Percentiles rank a stretch among this genome's conserved stretches.
Conservation (phyloP, 108 stramenopile genomes). For the Nitzschia sp. region DNA sequence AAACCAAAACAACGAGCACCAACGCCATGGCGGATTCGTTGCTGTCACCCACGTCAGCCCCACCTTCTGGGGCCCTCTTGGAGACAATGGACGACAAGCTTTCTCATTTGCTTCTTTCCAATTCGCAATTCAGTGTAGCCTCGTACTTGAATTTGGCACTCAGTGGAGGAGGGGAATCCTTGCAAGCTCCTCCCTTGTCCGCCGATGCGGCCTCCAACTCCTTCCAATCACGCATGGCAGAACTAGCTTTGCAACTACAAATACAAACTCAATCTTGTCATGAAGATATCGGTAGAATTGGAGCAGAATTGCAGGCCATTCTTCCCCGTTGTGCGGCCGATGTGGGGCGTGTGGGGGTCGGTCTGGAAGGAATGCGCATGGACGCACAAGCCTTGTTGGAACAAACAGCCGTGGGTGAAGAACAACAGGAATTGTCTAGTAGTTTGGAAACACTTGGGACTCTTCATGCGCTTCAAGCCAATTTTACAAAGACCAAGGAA, state of each 20-base stretch:
- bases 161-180: not conserved
- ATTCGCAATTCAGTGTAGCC: slow-evolving; percentile 66
- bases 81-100: slow-evolving; percentile 45
- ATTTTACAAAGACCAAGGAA: slow-evolving; percentile 59
- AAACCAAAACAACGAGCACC: no score
- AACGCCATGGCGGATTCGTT: slow-evolving; percentile 11
- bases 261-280: slow-evolving; percentile 78
- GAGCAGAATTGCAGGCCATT: slow-evolving; percentile 80
- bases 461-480: slow-evolving; percentile 69
- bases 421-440: slow-evolving; percentile 43
- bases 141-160: slow-evolving; percentile 75
- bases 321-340: slow-evolving; percentile 81
- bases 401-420: slow-evolving; percentile 16
- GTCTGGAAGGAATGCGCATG: slow-evolving; percentile 62
- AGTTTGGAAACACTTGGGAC: slow-evolving; percentile 66
- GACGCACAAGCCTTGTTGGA: slow-evolving; percentile 62
- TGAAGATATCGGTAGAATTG: slow-evolving; percentile 83
- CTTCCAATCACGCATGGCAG: slow-evolving; percentile 71
- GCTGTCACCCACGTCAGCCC: slow-evolving; percentile 3
- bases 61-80: not conserved
- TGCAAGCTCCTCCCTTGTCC: slow-evolving; percentile 9
- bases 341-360: slow-evolving; percentile 61
- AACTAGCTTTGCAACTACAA: slow-evolving; percentile 78
- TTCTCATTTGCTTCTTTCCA: slow-evolving; percentile 47
- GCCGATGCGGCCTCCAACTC: slow-evolving; percentile 15